Evolutionary conservation across 495 filamentous ascomycete species (phyloP), one percentile per base, ranked within the genome.

Genomic region (Aspergillus cavernicola): DNA sequence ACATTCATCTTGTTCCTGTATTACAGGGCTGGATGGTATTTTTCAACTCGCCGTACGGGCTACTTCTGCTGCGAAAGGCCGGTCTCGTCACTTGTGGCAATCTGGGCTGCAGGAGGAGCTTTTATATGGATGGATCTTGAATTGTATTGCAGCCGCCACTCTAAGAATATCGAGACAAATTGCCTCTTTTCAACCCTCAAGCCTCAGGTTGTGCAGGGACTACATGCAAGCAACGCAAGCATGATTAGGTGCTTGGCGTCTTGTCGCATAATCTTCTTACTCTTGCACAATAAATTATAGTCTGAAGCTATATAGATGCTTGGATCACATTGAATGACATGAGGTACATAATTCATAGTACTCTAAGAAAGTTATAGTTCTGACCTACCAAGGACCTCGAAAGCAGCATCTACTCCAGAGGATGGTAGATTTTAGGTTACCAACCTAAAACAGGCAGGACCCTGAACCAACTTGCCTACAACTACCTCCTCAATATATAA

Each of bases 161-260:
- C 18, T 45, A 52, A 43, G 16, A 46, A 46, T 46, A 33, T 46
- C 11, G 37, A 40, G 41, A 12, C 16, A 12, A 11, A 20, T 3
- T 11, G 18, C 20, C 9, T 12, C 38, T 22, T 12, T 23, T 24
- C 41, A 15, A 2, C 24, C 31, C 23, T 31, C 23, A 6, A n/a
- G 31, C 7, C n/a, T n/a, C n/a, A 8, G 38, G 19, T 35, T 46
- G 43, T 35, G 43, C 43, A 46, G 43, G 43, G 43, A 12, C 43
- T 46, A 16, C 13, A 22, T 32, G 43, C 43, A 46, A 46, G 43
- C 44, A 36, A 47, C 31, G 18, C 42, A 23, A 36, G 44, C 44
- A 29, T 29, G 15, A 16, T 26, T 29, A 29, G 24, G 29, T 47
- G 31, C 44, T 36, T 47, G 44, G 44, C 31, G 15, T 28, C 24